Evolutionary conservation across 257 asterid genomes (phyloP), one percentile per base, ranked within the genome.

Genomic region (Leonotis leonurus): DNA sequence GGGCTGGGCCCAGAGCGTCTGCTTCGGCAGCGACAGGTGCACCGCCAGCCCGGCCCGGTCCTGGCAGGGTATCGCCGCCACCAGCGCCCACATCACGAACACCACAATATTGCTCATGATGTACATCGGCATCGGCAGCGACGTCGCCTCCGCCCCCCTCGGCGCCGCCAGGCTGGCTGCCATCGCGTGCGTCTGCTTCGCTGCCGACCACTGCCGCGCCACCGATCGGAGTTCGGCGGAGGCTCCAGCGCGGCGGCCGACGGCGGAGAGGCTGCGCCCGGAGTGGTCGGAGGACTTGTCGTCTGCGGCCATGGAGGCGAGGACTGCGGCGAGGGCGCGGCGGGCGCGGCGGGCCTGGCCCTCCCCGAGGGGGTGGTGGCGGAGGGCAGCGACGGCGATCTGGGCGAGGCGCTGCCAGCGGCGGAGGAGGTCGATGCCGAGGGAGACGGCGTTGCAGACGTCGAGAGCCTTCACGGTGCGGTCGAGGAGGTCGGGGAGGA

Each of bases 1-100:
- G 0, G 91, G 73, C 62, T 88, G 94, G 12, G 95, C 94, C 98
- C 98, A 90, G 8, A 63, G 60, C 76, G 84, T 16, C 18, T 91
- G 81, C 60, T 81, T 76, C 25, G 95, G 91, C 1, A 84, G 27
- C 0, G 74, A 77, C 13, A 84, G 40, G 45, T 91, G 96, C 10
- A 74, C 63, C 8, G 76, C 17, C 5, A 91, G 73, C 64, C 96
- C 95, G 0, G 67, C 76, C 13, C 98, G 58, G 5, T 88, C 97
- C 44, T 89, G 97, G 43, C 98, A 92, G 0, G 97, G 98, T 1
- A 92, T 57, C 6, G 93, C 90, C 0, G 95, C 88, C 58, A 86
- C 98, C 33, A 92, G 24, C 0, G 84, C 78, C 97, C 97, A 89
- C 97, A 92, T 89, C 14, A 80, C 90, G 10, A 92, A 92, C 20